phyloP scores from a whole-genome alignment of 148 eudicot species.

The Oxyria digyna region DNA sequence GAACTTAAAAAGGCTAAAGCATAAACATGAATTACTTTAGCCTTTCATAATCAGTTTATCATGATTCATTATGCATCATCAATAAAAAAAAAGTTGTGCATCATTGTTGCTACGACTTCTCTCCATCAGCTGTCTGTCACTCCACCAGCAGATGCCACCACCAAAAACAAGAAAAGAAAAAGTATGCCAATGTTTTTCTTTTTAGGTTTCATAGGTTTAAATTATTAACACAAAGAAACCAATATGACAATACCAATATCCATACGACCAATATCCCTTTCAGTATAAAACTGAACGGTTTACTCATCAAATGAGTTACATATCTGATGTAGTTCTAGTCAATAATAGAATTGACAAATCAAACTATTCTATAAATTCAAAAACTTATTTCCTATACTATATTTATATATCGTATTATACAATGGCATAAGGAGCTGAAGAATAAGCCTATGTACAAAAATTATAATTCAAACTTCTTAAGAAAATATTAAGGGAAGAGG shows the following conservation, averaged over 20 bases:
- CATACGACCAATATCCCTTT: too few species aligned
- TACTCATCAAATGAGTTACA: not conserved
- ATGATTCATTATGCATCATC: not conserved
- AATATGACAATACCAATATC: not conserved
- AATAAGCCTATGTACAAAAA: constrained; percentile 1
- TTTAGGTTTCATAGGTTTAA: not conserved
- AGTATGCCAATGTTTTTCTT: not conserved
- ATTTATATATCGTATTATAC: not conserved
- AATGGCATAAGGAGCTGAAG: not conserved
- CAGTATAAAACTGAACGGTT: too few species aligned
- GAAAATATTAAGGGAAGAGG: not conserved
- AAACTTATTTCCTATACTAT: not conserved
- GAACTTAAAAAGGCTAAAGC: not conserved
- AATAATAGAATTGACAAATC: constrained; percentile 1
- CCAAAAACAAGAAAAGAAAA: not conserved
- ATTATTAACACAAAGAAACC: constrained; percentile 2
- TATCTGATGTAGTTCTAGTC: not conserved
- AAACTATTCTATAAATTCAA: not conserved
- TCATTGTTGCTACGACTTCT: constrained; percentile 3
- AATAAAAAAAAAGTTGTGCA: not conserved
- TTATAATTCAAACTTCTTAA: not conserved
- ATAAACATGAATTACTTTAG: not conserved
- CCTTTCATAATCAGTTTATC: not conserved
- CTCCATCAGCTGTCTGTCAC: not conserved
- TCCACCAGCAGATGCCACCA: not conserved